Base-by-base conservation (phyloP, 495 filamentous ascomycete species). In the Podospora fimiseda region DNA sequence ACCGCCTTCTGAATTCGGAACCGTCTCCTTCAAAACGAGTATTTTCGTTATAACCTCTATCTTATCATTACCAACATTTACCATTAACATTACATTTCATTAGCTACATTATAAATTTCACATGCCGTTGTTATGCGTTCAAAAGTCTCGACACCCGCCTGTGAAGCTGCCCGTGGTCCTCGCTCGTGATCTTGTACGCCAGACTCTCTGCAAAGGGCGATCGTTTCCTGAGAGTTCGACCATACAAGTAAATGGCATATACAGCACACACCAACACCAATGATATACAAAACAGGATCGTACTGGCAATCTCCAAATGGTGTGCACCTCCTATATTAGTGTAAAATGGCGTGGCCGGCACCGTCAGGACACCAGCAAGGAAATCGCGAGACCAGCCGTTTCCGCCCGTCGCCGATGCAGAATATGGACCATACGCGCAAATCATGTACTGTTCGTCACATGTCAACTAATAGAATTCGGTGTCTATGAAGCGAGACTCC, bases 171-270 rank as follows among this genome's bases (percentile, higher is more conserved):
- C 60, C 57, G 4, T 21, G 16, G 1, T 43, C 44, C 1, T 46
- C 57, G 15, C 36, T 55, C 7, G 57, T 57, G 6, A 45, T 50
- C 11, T 55, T 42, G 15, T 47, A 55, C 1, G 76, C 75, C n/a
- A 89, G 66, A 42, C 79, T 76, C 70, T 90, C 83, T 7, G 88
- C 88, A 59, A 92, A 91, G 0, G 80, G 80, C 14, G 84, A 88
- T 1, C 83, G 76, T 61, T 79, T 78, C 22, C 89, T 80, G 5
- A 92, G 75, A 1, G 52, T 56, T 0, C 86, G 86, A 0, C 89
- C 89, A 48, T 85, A 80, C 74, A 75, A 87, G 74, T 92, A 92
- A 56, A 91, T 84, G 33, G 84, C 72, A 58, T 89, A 92, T 19
- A 91, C 83, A 6, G 86, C 81, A 20, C 78, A 61, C 9, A 89